These are phyloP conservation scores for Moringa oleifera DNA, from an alignment of 345 rosid genomes.

Conservation along the genomic window DNA sequence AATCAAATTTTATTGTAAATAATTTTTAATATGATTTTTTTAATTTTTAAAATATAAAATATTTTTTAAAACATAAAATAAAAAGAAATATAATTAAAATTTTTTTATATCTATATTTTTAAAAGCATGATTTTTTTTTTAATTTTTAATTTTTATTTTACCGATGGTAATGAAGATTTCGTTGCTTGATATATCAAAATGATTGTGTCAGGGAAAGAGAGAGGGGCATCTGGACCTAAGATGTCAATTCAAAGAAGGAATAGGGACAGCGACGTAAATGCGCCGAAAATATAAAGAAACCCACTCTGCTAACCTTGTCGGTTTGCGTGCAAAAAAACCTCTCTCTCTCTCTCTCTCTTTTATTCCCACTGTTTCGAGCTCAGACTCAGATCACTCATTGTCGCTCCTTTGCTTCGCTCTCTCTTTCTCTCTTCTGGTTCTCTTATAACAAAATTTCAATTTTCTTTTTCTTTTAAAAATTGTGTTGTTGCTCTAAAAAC, in stretches of 20 bases:
- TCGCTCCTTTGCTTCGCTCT: slow-evolving; percentile 7
- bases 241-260: slow-evolving; percentile 35
- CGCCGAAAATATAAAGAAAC: slow-evolving; percentile 10
- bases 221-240: slow-evolving; percentile 13
- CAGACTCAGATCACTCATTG: slow-evolving; percentile 42
- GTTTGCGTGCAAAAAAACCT: slow-evolving; percentile 65
- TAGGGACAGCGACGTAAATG: slow-evolving; percentile 56
- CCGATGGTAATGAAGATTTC: too few species aligned
- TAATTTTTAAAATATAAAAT: too few species aligned
- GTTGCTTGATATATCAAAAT: slow-evolving; percentile 27
- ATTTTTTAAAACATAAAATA: too few species aligned
- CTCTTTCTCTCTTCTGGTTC: slow-evolving; percentile 17
- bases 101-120: neutral
- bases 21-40: too few species aligned
- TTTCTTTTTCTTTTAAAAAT: slow-evolving; percentile 9
- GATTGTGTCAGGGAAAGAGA: slow-evolving; percentile 31
- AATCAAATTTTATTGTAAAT: too few species aligned
- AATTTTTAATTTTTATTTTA: too few species aligned
- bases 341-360: slow-evolving; percentile 21
- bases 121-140: too few species aligned
- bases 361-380: slow-evolving; percentile 28
- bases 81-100: too few species aligned
- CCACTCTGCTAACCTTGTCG: slow-evolving; percentile 51
- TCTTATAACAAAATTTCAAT: slow-evolving; percentile 3
- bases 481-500: neutral